Base-by-base conservation (phyloP, 148 eudicot species). In the Persicaria tinctoria region DNA sequence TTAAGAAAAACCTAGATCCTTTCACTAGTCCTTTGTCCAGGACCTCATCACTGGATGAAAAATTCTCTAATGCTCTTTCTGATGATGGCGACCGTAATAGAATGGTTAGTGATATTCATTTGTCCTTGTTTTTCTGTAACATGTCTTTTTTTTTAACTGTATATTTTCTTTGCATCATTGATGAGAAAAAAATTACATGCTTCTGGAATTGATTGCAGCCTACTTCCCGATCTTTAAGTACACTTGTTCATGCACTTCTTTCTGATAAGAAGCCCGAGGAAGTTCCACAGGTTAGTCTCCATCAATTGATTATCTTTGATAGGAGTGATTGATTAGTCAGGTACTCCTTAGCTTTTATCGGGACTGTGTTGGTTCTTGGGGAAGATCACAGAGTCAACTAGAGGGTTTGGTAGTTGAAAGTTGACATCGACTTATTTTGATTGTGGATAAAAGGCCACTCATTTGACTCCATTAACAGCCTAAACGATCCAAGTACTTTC, bases 201-300 rank as follows among this genome's bases (percentile, higher is more conserved):
- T 60, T 60, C 32, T 60, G 8, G 18, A 23, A 20, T 60, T 9
- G 13, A 23, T 77, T 80, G 86, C 95, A 94, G 98, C 79, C 84
- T 56, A 85, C 63, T 78, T 89, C 95, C 59, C 78, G 6, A 16
- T 89, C 98, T 47, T 82, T 94, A 82, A 85, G 89, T 74, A 74
- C 79, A 82, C 98, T 94, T 80, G 87, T 94, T 76, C 97, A 91
- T 71, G 88, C 92, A 41, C 80, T 87, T 78, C 84, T 94, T 73
- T 80, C 79, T 46, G 97, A 94, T 77, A 94, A 90, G 81, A 94
- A 86, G 76, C 97, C 96, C 56, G 97, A 94, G 74, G 98, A 94
- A 82, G 88, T 94, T 80, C 98, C 97, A 74, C 90, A 76, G 80
- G 98, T 94, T 83, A 78, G 89, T 79, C 69, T 32, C 13, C 20